Percentiles rank a stretch among this genome's conserved stretches.
Evolutionary conservation across 1,139 yeast species (phyloP).

Genomic region (Zygoascus hellenicus): DNA sequence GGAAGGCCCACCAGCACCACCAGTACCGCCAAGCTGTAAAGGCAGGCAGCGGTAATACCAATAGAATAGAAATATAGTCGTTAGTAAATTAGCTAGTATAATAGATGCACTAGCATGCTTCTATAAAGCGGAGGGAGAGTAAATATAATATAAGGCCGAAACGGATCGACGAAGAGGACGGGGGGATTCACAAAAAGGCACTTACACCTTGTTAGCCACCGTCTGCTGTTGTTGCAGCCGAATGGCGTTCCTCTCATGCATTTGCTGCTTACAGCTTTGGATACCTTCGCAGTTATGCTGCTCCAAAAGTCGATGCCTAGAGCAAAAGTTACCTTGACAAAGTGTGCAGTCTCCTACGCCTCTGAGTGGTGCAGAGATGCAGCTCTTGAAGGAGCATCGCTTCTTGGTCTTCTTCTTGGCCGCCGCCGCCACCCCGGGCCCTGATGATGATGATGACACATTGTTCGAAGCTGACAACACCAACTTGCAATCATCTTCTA

Average conservation of each 20-base stretch:
- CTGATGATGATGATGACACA: slow-evolving; percentile 16
- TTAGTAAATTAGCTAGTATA: slow-evolving; percentile 1
- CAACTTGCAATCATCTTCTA: slow-evolving; percentile 70
- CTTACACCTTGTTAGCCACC: slow-evolving; percentile 39
- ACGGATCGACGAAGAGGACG: neutral
- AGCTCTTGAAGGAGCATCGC: slow-evolving; percentile 56
- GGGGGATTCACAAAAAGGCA: neutral
- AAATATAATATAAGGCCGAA: neutral
- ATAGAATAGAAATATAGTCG: neutral
- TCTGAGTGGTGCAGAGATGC: slow-evolving; percentile 65
- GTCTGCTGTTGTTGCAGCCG: slow-evolving; percentile 42
- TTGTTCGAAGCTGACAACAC: slow-evolving; percentile 5
- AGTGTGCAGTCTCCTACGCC: slow-evolving; percentile 86
- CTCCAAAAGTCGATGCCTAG: slow-evolving; percentile 80
- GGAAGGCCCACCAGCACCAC: too few relatives aligned
- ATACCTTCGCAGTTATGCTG: slow-evolving; percentile 78
- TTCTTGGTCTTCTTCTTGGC: slow-evolving; percentile 46
- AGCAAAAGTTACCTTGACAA: slow-evolving; percentile 83
- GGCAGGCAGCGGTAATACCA: too few relatives aligned
- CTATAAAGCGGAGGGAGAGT: neutral
- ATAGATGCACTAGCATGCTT: neutral
- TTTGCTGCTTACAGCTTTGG: slow-evolving; percentile 72
- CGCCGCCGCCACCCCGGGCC: slow-evolving; percentile 17
- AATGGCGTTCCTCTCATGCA: slow-evolving; percentile 53
- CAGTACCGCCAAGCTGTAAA: too few relatives aligned